These are phyloP conservation scores for Debaryomyces subglobosus DNA, from an alignment of 1,139 yeast species.

Conservation along the genomic window DNA sequence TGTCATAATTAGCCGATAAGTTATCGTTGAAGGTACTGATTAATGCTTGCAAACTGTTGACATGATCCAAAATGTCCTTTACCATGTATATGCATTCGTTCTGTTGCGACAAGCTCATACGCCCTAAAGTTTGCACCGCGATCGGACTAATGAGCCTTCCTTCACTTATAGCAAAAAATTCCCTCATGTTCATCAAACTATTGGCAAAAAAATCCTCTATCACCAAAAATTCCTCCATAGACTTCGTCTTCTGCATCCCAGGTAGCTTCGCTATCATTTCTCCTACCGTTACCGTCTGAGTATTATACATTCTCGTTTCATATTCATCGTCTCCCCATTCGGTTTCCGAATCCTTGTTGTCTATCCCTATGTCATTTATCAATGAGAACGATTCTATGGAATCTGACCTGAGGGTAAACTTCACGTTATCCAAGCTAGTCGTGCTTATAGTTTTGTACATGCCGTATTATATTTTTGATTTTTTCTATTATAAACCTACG, in stretches of 20 bases:
- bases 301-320: background rate
- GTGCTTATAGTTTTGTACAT: constrained; percentile 15
- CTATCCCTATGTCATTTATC: constrained; percentile 10
- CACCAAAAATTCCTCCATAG: constrained; percentile 11
- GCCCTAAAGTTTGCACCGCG: constrained; percentile 2
- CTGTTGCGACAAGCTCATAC: constrained; percentile 5
- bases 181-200: constrained; percentile 11
- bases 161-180: constrained; percentile 9
- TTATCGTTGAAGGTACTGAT: constrained; percentile 10
- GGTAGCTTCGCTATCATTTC: constrained; percentile 12
- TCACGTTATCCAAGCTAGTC: constrained; percentile 12
- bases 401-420: constrained; percentile 11
- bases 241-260: constrained; percentile 6
- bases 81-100: constrained; percentile 8
- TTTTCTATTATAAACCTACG: background rate
- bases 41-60: constrained; percentile 6
- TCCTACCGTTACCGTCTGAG: constrained; percentile 7
- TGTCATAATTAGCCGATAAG: constrained; percentile 7
- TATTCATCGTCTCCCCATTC: constrained; percentile 6
- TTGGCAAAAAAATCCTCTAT: constrained; percentile 13
- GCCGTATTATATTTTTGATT: background rate
- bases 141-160: constrained; percentile 9
- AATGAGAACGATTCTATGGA: constrained; percentile 8
- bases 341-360: constrained; percentile 7
- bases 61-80: constrained; percentile 3